These are phyloP conservation scores for Aspergillus taichungensis DNA, from an alignment of 495 filamentous ascomycete genomes.

Conservation along the genomic window DNA sequence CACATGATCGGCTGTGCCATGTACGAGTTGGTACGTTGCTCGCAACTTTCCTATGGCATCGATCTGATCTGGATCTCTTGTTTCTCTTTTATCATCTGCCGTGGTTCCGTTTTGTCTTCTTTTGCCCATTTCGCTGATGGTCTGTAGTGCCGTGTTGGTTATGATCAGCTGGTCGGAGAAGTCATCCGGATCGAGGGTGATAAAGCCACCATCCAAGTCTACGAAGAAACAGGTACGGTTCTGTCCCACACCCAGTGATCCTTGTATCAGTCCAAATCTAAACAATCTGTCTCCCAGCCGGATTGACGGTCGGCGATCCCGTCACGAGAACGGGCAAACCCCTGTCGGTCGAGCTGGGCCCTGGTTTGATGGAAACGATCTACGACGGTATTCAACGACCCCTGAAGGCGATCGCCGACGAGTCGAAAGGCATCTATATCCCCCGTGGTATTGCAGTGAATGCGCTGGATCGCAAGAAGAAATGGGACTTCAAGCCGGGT, in stretches of 20 bases:
- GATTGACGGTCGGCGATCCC: conserved; percentile 92
- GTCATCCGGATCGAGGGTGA: conserved; percentile 96
- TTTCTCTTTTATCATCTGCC: conserved; percentile 5
- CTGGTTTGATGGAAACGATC: conserved; percentile 96
- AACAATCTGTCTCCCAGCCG: conserved; percentile 51
- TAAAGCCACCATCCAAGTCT: conserved; percentile 95
- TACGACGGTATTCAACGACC: conserved; percentile 99
- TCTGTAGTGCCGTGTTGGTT: conserved; percentile 71
- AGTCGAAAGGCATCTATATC: conserved; percentile 86
- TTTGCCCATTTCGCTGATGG: conserved; percentile 1
- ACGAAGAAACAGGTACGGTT: conserved; percentile 86
- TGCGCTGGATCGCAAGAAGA: conserved; percentile 75
- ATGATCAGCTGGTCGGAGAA: conserved; percentile 85
- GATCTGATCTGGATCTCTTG: background rate
- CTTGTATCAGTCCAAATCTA: conserved; percentile 9
- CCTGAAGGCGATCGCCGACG: conserved; percentile 69
- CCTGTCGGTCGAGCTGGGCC: conserved; percentile 91
- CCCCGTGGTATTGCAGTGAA: conserved; percentile 89
- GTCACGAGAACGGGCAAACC: conserved; percentile 87
- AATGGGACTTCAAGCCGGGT: conserved; percentile 89
- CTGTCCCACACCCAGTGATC: conserved; percentile 13
- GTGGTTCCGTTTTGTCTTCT: conserved; percentile 4
- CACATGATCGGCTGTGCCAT: conserved; percentile 99
- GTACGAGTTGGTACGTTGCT: conserved; percentile 81
- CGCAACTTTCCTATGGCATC: background rate